Base-by-base conservation (phyloP, 2,329 filamentous ascomycete species). In the Penicillium sp. region DNA sequence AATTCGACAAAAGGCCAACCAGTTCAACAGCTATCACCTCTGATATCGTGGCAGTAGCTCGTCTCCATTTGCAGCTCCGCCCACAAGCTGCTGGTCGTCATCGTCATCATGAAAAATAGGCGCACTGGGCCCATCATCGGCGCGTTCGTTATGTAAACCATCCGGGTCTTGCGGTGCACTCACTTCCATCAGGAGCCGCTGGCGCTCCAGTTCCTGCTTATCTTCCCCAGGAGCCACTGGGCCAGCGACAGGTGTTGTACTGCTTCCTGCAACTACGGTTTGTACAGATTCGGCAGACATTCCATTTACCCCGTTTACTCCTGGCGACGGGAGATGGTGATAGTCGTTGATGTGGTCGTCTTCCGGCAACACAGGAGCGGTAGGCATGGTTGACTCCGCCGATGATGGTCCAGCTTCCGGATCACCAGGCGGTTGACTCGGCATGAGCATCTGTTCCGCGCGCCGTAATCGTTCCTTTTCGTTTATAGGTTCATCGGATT, bases 391-490 rank as follows among this genome's bases (percentile, higher is more conserved):
- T 41, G 61, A 55, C n/a, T 68, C 69, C 51, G 67, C 48, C 8
- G 60, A 58, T 7, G 85, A 85, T 9, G 82, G 79, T n/a, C 79
- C 79, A 31, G 76, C 75, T 60, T 80, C 76, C 13, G 75, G 69
- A 38, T 79, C 73, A 0, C 75, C 81, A 13, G 90, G 85, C 15
- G 91, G 93, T 69, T 89, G 88, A 71, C 93, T 97, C 2, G 94
- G 94, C 23, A 97, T 78, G 5, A 97, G 80, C 51, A 89, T 86
- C 67, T 90, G 86, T 78, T 97, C 93, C 46, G 92, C 92, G 62
- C 87, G 86, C 51, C 89, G 86, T 62, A 95, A 79, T 53, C 89
- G 88, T 63, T 96, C 90, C 76, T 97, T 97, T 66, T 98, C 95
- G 13, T 90, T 88, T 35, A 93, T 79, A 5, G 81, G 83, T 63